A percentile compares a stretch with the other conserved stretches of the same genome.
Evolutionary conservation across 768 basidiomycete species (phyloP).

Genomic region (Boletus coccyginus): DNA sequence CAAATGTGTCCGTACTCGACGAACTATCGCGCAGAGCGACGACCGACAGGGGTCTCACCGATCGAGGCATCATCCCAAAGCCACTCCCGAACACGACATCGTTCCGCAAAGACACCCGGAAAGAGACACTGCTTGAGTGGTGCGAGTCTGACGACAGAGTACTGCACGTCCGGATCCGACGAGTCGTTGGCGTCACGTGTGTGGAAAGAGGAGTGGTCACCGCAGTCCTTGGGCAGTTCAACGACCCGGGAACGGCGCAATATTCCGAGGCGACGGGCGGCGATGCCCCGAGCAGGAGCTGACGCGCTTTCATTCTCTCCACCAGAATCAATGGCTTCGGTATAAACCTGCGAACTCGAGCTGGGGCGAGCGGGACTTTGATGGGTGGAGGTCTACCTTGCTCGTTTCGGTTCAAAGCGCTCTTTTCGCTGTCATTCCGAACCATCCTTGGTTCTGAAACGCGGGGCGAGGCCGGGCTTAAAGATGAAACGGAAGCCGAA

Average conservation of each 20-base stretch:
- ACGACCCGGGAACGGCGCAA: neutral
- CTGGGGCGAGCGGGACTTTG: neutral
- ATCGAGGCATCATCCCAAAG: conserved; percentile 1
- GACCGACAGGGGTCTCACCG: conserved; percentile 6
- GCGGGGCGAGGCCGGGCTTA: neutral
- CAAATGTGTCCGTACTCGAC: conserved; percentile 21
- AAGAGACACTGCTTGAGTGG: conserved; percentile 5
- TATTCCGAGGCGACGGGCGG: neutral
- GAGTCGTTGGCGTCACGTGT: conserved; percentile 5
- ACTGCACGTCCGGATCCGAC: neutral
- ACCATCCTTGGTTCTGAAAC: conserved; percentile 1
- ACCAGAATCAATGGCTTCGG: conserved; percentile 26
- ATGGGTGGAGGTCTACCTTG: neutral
- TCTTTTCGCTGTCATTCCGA: neutral
- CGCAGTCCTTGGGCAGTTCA: neutral
- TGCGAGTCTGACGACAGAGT: neutral
- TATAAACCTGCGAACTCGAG: conserved; percentile 17
- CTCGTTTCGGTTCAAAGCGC: neutral
- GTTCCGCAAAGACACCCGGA: conserved; percentile 6
- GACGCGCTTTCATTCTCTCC: conserved; percentile 23
- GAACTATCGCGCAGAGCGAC: conserved; percentile 10
- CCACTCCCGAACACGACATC: neutral
- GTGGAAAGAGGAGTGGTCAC: neutral
- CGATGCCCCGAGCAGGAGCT: neutral
- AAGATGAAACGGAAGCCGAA: neutral